phyloP scores from a whole-genome alignment of 306 rosid genomes.

The Cucumis hystrix region DNA sequence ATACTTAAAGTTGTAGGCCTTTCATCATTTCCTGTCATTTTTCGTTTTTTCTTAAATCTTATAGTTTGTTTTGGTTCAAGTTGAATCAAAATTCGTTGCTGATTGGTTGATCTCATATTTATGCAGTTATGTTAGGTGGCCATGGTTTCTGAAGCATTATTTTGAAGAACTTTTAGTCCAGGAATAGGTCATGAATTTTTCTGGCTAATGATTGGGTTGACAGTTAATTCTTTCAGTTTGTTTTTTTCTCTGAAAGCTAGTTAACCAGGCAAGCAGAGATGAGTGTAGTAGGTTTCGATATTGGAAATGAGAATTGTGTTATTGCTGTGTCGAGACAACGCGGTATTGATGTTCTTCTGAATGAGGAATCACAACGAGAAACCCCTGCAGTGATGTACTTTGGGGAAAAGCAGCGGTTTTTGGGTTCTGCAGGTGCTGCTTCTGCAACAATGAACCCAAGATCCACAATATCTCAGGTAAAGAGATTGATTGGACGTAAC shows the following conservation, averaged over 20 bases:
- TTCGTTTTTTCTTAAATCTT: neutral
- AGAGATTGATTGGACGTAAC: constrained; percentile 73
- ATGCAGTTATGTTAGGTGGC: neutral
- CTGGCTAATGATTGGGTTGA: neutral
- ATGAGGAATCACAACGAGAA: constrained; percentile 85
- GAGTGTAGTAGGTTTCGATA: constrained; percentile 93
- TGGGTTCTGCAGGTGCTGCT: constrained; percentile 91
- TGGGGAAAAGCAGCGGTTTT: constrained; percentile 88
- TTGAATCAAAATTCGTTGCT: neutral
- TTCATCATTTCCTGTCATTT: neutral
- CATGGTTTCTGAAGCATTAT: neutral
- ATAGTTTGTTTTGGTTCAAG: neutral
- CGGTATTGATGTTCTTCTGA: constrained; percentile 81
- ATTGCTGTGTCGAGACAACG: constrained; percentile 80
- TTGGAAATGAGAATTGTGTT: constrained; percentile 95
- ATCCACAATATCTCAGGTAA: constrained; percentile 75
- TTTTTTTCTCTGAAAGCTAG: neutral
- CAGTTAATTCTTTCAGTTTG: neutral
- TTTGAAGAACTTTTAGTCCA: neutral
- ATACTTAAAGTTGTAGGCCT: neutral
- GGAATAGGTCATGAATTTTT: neutral
- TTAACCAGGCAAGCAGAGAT: constrained; percentile 16
- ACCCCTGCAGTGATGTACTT: constrained; percentile 81
- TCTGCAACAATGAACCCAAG: constrained; percentile 78
- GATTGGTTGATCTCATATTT: neutral